Evolutionary conservation across 768 basidiomycete species (phyloP), one percentile per base, ranked within the genome.

Genomic region (Suillus plorans): DNA sequence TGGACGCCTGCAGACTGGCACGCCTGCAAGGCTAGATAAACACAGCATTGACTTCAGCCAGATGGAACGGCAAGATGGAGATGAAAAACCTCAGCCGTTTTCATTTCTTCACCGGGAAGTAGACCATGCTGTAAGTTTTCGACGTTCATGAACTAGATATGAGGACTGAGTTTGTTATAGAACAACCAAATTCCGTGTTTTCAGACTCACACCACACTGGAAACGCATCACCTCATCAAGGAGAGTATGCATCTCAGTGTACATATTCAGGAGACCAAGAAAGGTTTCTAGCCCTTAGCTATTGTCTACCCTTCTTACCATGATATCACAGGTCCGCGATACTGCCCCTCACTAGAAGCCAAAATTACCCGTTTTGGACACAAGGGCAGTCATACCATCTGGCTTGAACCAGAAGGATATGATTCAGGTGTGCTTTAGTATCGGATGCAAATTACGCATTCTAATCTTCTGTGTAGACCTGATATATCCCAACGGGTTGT

Each of bases 361-460:
- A 97, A 97, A 73, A 86, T 97, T 10, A 80, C 87, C 45, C 85
- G 93, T 14, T 96, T 96, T 73, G 84, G 84, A 4, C 77, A 90
- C 66, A 94, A 91, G 74, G 76, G 80, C 7, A 77, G 78, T 5
- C 95, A 97, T 70, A 87, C 77, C 2, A 83, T 96, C 49, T 97
- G 94, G 94, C 80, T 97, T 4, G 95, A 97, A 72, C 95, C 94
- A 0, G 95, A 97, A 72, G 95, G 95, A 0, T 95, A 93, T 64
- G 91, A 94, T 70, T 92, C 94, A 18, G 88, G 94, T 92, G 49
- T 37, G 72, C 5, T n/a, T n/a, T 5, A 8, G 42, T 18, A 5
- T 60, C 25, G 34, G 16, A 39, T 42, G 14, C 7, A 6, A 18
- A 14, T 49, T 36, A 42, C 31, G 42, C 13, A 25, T 39, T 60